Conservation (phyloP, 768 basidiomycete genomes). For the Paxillus rubicundulus region DNA sequence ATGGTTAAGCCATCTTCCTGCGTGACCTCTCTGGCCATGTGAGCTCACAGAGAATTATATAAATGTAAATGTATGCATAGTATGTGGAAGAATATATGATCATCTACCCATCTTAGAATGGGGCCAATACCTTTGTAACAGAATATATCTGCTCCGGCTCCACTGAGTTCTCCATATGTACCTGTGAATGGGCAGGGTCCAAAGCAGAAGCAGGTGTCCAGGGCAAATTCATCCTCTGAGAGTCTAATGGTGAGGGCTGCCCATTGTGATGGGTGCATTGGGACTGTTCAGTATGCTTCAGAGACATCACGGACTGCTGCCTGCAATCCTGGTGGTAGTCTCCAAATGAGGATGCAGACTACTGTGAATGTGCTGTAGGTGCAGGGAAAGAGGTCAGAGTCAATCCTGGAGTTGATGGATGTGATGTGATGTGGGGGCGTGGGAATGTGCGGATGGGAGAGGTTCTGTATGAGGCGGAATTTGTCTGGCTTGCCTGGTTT, state of each 20-base stretch:
- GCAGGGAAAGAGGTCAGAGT: constrained; percentile 29
- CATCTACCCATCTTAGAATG: constrained; percentile 25
- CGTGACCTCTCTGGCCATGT: not conserved
- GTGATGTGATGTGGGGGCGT: constrained; percentile 34
- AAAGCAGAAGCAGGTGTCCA: constrained; percentile 32
- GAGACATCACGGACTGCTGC: constrained; percentile 31
- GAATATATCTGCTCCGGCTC: constrained; percentile 21
- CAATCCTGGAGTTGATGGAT: constrained; percentile 27
- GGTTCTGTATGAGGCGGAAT: too few relatives aligned
- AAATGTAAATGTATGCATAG: too few relatives aligned
- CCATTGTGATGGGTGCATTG: constrained; percentile 33
- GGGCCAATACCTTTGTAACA: constrained; percentile 20
- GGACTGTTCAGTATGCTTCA: constrained; percentile 39
- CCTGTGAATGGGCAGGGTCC: constrained; percentile 25
- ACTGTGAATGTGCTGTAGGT: constrained; percentile 32
- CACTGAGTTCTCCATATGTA: constrained; percentile 22
- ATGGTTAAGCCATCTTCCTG: constrained; percentile 27
- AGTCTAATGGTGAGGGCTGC: constrained; percentile 32
- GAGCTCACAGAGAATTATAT: constrained; percentile 9
- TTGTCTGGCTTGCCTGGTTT: constrained; percentile 24
- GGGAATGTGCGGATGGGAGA: constrained; percentile 15
- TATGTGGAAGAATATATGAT: too few relatives aligned
- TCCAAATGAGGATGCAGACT: constrained; percentile 13
- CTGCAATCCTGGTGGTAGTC: constrained; percentile 23
- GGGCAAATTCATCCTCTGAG: constrained; percentile 13